Evolutionary conservation across 306 rosid species (phyloP), one percentile per base, ranked within the genome.

Genomic region (Myrica gale): DNA sequence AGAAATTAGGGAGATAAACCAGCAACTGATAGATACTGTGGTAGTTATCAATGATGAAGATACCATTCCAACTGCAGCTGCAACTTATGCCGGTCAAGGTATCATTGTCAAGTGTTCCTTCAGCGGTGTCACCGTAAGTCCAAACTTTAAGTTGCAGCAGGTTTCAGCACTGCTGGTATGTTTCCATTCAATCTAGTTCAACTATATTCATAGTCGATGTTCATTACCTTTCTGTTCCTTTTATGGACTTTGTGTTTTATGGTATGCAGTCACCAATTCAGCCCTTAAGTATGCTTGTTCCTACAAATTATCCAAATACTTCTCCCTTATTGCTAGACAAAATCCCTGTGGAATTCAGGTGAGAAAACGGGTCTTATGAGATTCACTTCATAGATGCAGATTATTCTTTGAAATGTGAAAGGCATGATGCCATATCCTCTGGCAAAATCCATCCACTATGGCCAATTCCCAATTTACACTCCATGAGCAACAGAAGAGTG

Each of bases 1-100:
- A 76, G 89, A 86, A 78, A 81, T 86, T 72, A 73, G 60, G 74
- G 73, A 50, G 53, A 82, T 81, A 57, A 86, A 86, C 82, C 74
- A 72, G 26, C 56, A 7, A 51, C 23, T 86, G 76, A 54, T 83
- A 7, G 87, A 83, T 52, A 43, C 76, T 45, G 83, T 72, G 73
- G 66, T 83, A 37, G 80, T 83, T 62, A 37, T 83, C 26, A 17
- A 55, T 72, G 87, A 72, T 67, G 81, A 69, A 67, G 68, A 68
- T 19, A 68, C 45, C 73, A 52, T 37, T 68, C 51, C 55, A 72
- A 42, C 60, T 74, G 79, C 71, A 4, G 73, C 53, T 51, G 76
- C 76, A 13, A 7, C 74, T 53, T 76, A 76, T 6, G 75, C 42
- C 1, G 57, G 73, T 68, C 81, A 86, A 47, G 84, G 80, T 44